A percentile compares a stretch with the other conserved stretches of the same genome.
These are phyloP conservation scores for Mycena floridula DNA, from an alignment of 768 basidiomycete genomes.

Conservation along the genomic window DNA sequence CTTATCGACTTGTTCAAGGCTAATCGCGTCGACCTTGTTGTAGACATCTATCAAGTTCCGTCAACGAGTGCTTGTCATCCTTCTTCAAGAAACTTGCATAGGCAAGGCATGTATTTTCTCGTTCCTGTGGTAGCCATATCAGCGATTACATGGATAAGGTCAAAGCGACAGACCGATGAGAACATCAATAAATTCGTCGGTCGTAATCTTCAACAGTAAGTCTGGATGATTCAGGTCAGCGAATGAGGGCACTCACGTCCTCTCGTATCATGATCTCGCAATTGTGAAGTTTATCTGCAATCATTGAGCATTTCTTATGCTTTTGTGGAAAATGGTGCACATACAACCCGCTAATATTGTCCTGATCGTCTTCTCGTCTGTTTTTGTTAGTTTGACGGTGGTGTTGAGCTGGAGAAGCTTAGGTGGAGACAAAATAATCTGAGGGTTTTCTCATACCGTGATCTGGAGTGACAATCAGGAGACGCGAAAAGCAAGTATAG, in stretches of 20 bases:
- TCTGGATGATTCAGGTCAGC: constrained; percentile 5
- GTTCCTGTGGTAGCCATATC: constrained; percentile 45
- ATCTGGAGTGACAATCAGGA: constrained; percentile 3
- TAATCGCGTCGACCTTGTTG: constrained; percentile 93
- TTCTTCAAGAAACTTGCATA: constrained; percentile 48
- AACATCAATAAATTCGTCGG: constrained; percentile 98
- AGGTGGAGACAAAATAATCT: constrained; percentile 9
- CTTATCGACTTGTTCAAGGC: constrained; percentile 77
- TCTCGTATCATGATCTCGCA: constrained; percentile 99
- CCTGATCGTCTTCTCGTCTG: constrained; percentile 91
- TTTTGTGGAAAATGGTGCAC: constrained; percentile 15
- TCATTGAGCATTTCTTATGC: neutral
- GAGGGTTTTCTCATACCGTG: constrained; percentile 55
- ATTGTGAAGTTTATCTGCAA: constrained; percentile 78
- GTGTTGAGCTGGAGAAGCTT: constrained; percentile 55
- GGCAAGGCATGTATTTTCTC: constrained; percentile 90
- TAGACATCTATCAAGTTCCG: constrained; percentile 61
- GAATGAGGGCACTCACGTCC: constrained; percentile 54
- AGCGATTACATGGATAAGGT: neutral
- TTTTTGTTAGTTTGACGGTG: constrained; percentile 91
- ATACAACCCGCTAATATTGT: constrained; percentile 86
- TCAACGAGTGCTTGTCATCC: neutral
- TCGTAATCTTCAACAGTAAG: constrained; percentile 60
- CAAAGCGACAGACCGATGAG: constrained; percentile 91
- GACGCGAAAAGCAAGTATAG: constrained; percentile 4